phyloP scores from a whole-genome alignment of 768 basidiomycete genomes.

The Tylopilus sp. region DNA sequence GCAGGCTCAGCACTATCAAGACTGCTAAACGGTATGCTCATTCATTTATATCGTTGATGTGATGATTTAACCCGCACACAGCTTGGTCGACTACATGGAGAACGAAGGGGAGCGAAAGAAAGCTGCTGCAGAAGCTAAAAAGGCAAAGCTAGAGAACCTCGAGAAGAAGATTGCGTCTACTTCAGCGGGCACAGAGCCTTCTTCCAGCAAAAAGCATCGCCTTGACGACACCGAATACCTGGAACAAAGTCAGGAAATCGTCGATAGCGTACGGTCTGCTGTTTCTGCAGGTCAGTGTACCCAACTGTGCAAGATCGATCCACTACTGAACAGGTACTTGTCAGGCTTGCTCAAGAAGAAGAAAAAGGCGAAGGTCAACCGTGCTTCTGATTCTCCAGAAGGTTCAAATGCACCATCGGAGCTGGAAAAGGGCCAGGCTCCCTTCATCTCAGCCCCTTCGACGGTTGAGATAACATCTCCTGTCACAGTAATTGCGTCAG shows the following conservation, averaged over 20 bases:
- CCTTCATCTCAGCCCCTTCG: background rate
- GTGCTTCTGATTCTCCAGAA: constrained; percentile 12
- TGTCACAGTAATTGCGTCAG: constrained; percentile 15
- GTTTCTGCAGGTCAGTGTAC: constrained; percentile 69
- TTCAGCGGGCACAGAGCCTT: constrained; percentile 40
- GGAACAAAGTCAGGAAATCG: constrained; percentile 87
- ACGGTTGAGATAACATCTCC: background rate
- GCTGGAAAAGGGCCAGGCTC: background rate
- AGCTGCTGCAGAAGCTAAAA: constrained; percentile 72
- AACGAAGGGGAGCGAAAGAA: constrained; percentile 77
- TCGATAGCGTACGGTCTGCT: constrained; percentile 87
- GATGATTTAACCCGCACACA: constrained; percentile 27
- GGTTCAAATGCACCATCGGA: constrained; percentile 22
- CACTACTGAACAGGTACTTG: constrained; percentile 19
- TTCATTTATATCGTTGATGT: background rate
- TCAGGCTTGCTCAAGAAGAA: constrained; percentile 73
- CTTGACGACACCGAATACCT: constrained; percentile 92
- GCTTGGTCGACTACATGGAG: constrained; percentile 84
- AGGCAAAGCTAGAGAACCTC: constrained; percentile 75
- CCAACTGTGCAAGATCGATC: background rate
- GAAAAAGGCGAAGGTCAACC: constrained; percentile 58
- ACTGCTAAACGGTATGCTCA: constrained; percentile 86
- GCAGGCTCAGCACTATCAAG: constrained; percentile 90
- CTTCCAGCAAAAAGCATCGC: constrained; percentile 78
- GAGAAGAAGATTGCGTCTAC: constrained; percentile 65